Base-by-base conservation (phyloP, 306 rosid species). In the Inga oerstediana region DNA sequence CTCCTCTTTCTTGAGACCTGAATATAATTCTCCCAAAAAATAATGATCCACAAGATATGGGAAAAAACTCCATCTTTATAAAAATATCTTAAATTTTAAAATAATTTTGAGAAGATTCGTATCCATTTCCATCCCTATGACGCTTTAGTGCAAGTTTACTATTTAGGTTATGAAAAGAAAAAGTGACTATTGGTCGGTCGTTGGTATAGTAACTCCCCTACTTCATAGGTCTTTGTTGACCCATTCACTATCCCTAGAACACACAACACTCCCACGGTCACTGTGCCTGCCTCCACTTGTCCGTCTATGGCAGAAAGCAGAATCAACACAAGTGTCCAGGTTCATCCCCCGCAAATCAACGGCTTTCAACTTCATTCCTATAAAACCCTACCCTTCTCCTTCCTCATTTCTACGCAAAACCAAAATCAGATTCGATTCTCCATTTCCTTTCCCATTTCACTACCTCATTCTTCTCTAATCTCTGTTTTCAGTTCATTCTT, bases 401-500 rank as follows among this genome's bases (percentile, higher is more conserved):
- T 20, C 27, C 1, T 20, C 64, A 2, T n/a, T 56, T 20, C 64
- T 5, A 61, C 68, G 17, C 68, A 61, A 11, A 27, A 24, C 68
- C 37, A 61, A 24, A 24, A 7, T 15, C 32, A 10, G 2, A 9
- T 59, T 22, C 32, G 32, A n/a, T n/a, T 59, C 65, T 59, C 14
- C 65, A n/a, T 56, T 9, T 19, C 10, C 24, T 54, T 19, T 20
- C 24, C 27, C 17, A 7, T 20, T 54, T 54, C 10, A 17, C 59
- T 17, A 17, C n/a, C 59, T 2, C 62, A 51, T 51, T 51, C 11
- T 19, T 54, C 24, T 19, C 20, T 39, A 37, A 22, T 41, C 30
- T 59, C 27, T 34, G 4, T 12, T 89, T 80, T 66, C 90, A 88
- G 49, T 11, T 45, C 91, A 90, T 97, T 93, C 97, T 83, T 92